Base-by-base conservation (phyloP, 176 grass and related monocot species). In the Carex kokanica region DNA sequence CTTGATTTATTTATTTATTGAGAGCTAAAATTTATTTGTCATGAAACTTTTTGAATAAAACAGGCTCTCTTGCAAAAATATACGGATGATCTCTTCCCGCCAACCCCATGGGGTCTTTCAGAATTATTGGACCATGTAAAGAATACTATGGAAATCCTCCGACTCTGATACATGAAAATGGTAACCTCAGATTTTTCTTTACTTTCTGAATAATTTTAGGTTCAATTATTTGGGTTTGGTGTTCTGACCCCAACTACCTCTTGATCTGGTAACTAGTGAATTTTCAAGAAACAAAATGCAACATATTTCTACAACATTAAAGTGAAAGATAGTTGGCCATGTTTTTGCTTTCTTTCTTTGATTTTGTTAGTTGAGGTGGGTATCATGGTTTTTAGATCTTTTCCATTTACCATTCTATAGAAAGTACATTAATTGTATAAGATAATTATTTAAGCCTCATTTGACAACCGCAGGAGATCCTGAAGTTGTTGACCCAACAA, bases 131-230 rank as follows among this genome's bases (percentile, higher is more conserved):
- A 97, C 8, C 80, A 97, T 67, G 55, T 90, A 97, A 83, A 83
- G 15, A 85, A 3, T 81, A 87, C 14, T 97, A 97, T 54, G 47
- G 84, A 47, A 97, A 97, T 49, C 94, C 88, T 9, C 86, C 82
- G 0, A 58, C 91, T 31, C 8, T 91, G 24, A 91, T 97, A 81
- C 92, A 98, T 63, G 92, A 98, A 84, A 98, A 98, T 15, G 94
- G 91, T 93, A 93, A 16, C 9, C 40, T 23, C 16, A 24, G 12
- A 47, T 29, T 86, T 60, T 85, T 75, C 66, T 70, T 67, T 55
- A 12, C 40, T 25, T 41, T 70, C 31, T 54, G 73, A 12, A 49
- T 41, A 77, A 27, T 51, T 55, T 55, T 55, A 16, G 21, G 49
- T 16, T 55, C 45, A 53, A 53, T 74, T 74, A 27, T 74, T 74